Base-by-base conservation (phyloP, 768 basidiomycete species). In the Strobilomyces dryophilus region DNA sequence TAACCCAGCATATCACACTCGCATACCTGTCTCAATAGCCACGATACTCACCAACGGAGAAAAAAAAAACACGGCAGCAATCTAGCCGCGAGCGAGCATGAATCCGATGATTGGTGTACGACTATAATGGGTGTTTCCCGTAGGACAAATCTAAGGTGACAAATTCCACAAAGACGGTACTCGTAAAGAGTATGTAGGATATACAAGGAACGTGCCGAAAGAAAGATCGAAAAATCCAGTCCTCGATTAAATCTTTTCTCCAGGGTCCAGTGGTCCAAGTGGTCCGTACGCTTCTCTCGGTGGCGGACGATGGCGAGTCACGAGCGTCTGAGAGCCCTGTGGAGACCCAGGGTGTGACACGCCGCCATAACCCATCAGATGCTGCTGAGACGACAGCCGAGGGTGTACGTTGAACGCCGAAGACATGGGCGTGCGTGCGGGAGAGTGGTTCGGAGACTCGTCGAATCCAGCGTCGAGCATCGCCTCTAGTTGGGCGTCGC, bases 381-480 rank as follows among this genome's bases (percentile, higher is more conserved):
- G 57, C 2, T 61, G 68, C n/a, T 65, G 63, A 11, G 68, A 71
- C 24, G 79, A 72, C 34, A 87, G 73, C 60, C 87, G 87, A 61
- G 83, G 89, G 45, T 85, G 80, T 20, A 80, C 69, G 2, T 75
- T 69, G 24, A 76, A 75, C 26, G 74, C 69, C 6, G 61, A 51
- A 18, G 52, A 56, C 18, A 54, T 49, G 4, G 69, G 66, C 11
- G 71, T 69, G 35, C 61, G 65, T 46, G 68, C 60, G 24, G 81
- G 80, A 20, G 82, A 77, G 20, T 79, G 79, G 45, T 71, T 71
- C 15, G 81, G 76, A 17, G 81, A 79, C 40, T 75, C 67, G 53
- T 95, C 92, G 67, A 95, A 97, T 6, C 93, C 95, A 55, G 75
- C 75, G 62, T 98, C 91, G 52, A 98, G 76, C 86, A 98, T 97